These are phyloP conservation scores for Ustilago trichophora DNA, from an alignment of 1,284 basidiomycete species.

Conservation along the genomic window DNA sequence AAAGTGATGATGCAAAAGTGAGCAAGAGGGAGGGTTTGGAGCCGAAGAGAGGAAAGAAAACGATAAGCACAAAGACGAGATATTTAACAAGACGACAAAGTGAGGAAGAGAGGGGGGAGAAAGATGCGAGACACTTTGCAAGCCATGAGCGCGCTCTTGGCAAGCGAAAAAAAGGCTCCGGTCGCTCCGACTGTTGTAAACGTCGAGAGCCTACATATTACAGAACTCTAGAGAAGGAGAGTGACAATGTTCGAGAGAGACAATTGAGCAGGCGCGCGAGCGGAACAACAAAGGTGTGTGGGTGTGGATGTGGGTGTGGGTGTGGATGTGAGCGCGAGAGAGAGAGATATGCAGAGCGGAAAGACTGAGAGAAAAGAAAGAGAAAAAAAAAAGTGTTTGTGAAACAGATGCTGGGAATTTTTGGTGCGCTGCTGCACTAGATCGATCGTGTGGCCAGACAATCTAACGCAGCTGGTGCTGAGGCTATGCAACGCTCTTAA, in stretches of 20 bases:
- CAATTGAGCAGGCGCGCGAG: not conserved
- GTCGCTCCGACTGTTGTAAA: too few relatives aligned
- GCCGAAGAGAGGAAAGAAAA: not conserved
- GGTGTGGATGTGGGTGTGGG: not conserved
- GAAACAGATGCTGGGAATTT: slow-evolving; percentile 26
- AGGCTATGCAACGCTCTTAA: slow-evolving; percentile 7
- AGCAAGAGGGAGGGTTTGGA: slow-evolving; percentile 2
- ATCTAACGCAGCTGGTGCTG: slow-evolving; percentile 5
- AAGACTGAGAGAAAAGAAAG: not conserved
- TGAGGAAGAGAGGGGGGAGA: not conserved
- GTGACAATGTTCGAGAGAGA: slow-evolving; percentile 15
- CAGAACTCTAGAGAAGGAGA: slow-evolving; percentile 27
- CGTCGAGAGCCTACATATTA: slow-evolving; percentile 32
- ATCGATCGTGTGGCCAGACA: not conserved
- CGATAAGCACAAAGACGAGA: slow-evolving; percentile 5
- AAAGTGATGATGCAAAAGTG: slow-evolving; percentile 35
- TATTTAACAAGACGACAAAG: slow-evolving; percentile 23
- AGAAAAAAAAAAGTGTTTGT: too few relatives aligned
- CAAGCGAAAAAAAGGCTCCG: not conserved
- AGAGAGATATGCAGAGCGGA: slow-evolving; percentile 14
- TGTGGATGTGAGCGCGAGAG: slow-evolving; percentile 1
- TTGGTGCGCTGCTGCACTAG: not conserved
- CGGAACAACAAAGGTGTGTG: slow-evolving; percentile 6
- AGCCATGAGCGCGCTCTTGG: not conserved
- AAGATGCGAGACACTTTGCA: slow-evolving; percentile 1